Conservation (phyloP, 441 rosid species). For the Croton laevigatus region DNA sequence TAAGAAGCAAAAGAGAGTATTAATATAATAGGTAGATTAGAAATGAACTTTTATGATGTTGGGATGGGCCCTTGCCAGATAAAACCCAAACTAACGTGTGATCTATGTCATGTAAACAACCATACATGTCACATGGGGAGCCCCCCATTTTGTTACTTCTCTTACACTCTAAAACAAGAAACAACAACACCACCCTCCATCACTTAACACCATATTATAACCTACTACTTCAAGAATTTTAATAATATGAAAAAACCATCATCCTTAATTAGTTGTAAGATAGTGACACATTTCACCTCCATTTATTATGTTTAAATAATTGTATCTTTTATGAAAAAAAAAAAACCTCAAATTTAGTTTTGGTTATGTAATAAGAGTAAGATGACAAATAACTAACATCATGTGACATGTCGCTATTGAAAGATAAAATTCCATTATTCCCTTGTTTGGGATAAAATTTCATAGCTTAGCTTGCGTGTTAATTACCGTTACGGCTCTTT, state of each 20-base stretch:
- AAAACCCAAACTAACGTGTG: slow-evolving; percentile 39
- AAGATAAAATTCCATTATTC: not conserved
- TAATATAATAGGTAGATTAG: slow-evolving; percentile 9
- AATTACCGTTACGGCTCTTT: slow-evolving; percentile 3
- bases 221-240: not conserved
- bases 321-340: not conserved
- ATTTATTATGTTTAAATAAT: not conserved
- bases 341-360: not conserved
- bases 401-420: not conserved
- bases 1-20: not conserved
- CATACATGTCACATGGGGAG: slow-evolving; percentile 48
- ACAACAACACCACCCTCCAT: slow-evolving; percentile 17
- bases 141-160: slow-evolving; percentile 29
- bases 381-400: not conserved
- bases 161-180: slow-evolving; percentile 29
- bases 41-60: slow-evolving; percentile 28
- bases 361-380: not conserved
- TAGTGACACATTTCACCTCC: slow-evolving; percentile 20
- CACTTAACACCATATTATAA: not conserved
- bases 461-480: slow-evolving; percentile 19
- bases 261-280: slow-evolving; percentile 23
- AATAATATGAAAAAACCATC: not conserved
- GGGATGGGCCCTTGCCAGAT: slow-evolving; percentile 36
- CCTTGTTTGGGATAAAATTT: not conserved
- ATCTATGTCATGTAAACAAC: slow-evolving; percentile 38